These are phyloP conservation scores for Ceratocystis colombiana DNA, from an alignment of 2,329 filamentous ascomycete species.

Conservation along the genomic window DNA sequence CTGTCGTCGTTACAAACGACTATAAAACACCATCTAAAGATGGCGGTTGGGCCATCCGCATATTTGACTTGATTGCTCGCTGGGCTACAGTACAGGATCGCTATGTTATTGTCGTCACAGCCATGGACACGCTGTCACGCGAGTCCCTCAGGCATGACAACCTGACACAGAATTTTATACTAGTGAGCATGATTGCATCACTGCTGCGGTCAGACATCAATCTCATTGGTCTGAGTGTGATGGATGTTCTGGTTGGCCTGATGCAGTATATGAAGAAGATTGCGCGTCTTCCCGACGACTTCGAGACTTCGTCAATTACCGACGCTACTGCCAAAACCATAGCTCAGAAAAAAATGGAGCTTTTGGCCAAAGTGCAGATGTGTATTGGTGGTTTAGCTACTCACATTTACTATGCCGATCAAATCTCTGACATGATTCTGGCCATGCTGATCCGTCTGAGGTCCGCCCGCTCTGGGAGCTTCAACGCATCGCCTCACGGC, in stretches of 20 bases:
- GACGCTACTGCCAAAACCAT: slow-evolving; percentile 34
- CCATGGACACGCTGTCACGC: slow-evolving; percentile 64
- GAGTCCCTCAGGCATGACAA: slow-evolving; percentile 60
- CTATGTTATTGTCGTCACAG: slow-evolving; percentile 76
- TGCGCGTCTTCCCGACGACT: slow-evolving; percentile 51
- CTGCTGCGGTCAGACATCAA: slow-evolving; percentile 82
- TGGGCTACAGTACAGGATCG: slow-evolving; percentile 94
- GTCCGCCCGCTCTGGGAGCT: slow-evolving; percentile 43
- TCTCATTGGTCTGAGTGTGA: slow-evolving; percentile 88
- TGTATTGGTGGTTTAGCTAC: slow-evolving; percentile 88
- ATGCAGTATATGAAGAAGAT: slow-evolving; percentile 73
- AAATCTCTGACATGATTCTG: slow-evolving; percentile 87
- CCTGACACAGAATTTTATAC: slow-evolving; percentile 60
- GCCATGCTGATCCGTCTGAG: slow-evolving; percentile 70
- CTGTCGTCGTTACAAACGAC: slow-evolving; percentile 47
- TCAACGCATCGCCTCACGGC: slow-evolving; percentile 37
- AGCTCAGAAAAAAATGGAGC: slow-evolving; percentile 44
- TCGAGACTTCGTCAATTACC: slow-evolving; percentile 21
- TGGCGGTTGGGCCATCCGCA: slow-evolving; percentile 66
- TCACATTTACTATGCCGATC: slow-evolving; percentile 93
- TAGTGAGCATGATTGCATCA: slow-evolving; percentile 70
- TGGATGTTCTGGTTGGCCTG: slow-evolving; percentile 81
- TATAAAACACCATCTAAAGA: slow-evolving; percentile 37
- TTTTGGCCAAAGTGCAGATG: slow-evolving; percentile 61
- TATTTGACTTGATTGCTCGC: slow-evolving; percentile 68